Percentiles rank a stretch among this genome's conserved stretches.
phyloP scores from a whole-genome alignment of 805 yeast genomes.

The Wickerhamomyces strasburgensis region DNA sequence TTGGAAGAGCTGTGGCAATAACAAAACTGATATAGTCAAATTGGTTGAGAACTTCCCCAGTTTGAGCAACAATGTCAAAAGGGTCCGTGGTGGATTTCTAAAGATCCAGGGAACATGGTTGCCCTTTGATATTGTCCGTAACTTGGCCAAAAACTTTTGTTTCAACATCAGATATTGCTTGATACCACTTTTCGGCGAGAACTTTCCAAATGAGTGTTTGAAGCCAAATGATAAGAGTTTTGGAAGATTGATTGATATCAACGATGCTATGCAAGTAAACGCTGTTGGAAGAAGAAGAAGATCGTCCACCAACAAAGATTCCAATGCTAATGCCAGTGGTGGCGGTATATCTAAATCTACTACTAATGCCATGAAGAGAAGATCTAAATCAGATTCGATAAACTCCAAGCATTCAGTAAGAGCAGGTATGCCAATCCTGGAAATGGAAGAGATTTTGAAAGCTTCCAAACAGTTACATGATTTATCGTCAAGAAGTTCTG shows the following conservation, averaged over 20 bases:
- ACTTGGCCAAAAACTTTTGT: conserved; percentile 70
- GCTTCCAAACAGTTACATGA: conserved; percentile 27
- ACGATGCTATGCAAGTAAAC: conserved; percentile 4
- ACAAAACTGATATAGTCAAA: conserved; percentile 74
- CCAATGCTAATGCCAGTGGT: neutral
- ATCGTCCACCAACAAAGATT: neutral
- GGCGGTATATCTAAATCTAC: neutral
- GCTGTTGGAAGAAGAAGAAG: conserved; percentile 8
- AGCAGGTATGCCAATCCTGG: conserved; percentile 13
- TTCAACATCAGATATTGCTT: conserved; percentile 70
- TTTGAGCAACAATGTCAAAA: conserved; percentile 32
- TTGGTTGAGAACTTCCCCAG: conserved; percentile 36
- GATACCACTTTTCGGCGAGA: conserved; percentile 74
- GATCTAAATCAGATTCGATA: conserved; percentile 22
- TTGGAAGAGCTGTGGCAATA: conserved; percentile 37
- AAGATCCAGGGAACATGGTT: conserved; percentile 96
- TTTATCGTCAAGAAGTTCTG: conserved; percentile 9
- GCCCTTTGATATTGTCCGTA: conserved; percentile 62
- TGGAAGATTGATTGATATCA: conserved; percentile 20
- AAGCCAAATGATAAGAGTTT: conserved; percentile 20
- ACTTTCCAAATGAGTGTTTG: conserved; percentile 40
- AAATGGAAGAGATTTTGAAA: conserved; percentile 24
- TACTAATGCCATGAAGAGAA: conserved; percentile 7
- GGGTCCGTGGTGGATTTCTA: conserved; percentile 86
- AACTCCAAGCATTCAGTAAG: neutral